These are phyloP conservation scores for Linnemannia zychae DNA, from an alignment of 192 early-diverging fungal genomes.

Conservation along the genomic window DNA sequence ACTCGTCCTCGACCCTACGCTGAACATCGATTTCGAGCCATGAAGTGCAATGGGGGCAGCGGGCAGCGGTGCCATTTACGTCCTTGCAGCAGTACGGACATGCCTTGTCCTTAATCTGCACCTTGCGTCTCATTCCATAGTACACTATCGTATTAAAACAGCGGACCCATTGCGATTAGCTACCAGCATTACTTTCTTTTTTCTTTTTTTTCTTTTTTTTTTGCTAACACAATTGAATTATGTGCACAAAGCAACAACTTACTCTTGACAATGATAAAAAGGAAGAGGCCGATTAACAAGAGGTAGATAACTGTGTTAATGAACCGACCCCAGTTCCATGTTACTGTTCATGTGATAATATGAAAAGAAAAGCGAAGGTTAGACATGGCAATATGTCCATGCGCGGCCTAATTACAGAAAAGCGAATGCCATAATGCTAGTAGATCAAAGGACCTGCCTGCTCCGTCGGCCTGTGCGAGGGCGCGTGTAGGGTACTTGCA, in stretches of 20 bases:
- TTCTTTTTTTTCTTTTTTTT: no score
- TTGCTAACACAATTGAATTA: no score
- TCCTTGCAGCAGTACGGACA: conserved; percentile 36
- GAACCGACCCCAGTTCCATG: conserved; percentile 40
- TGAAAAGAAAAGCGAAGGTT: neutral
- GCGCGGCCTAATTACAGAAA: no score
- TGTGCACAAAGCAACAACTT: neutral
- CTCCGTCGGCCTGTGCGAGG: conserved; percentile 19
- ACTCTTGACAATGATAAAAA: conserved; percentile 30
- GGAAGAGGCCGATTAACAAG: conserved; percentile 13
- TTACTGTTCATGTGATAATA: conserved; percentile 1
- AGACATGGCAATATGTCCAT: no score
- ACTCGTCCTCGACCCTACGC: conserved; percentile 9
- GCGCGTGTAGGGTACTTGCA: conserved; percentile 18
- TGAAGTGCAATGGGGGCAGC: conserved; percentile 35
- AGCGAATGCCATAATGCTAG: no score
- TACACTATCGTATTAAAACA: neutral
- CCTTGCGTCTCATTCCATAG: conserved; percentile 13
- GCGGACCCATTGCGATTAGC: no score
- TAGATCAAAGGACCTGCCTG: neutral
- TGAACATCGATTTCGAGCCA: conserved; percentile 44
- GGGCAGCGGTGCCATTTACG: conserved; percentile 11
- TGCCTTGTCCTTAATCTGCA: conserved; percentile 8
- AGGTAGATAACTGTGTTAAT: conserved; percentile 33
- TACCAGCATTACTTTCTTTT: no score